Conservation (phyloP, 768 basidiomycete genomes). For the Agaricus bisporus region DNA sequence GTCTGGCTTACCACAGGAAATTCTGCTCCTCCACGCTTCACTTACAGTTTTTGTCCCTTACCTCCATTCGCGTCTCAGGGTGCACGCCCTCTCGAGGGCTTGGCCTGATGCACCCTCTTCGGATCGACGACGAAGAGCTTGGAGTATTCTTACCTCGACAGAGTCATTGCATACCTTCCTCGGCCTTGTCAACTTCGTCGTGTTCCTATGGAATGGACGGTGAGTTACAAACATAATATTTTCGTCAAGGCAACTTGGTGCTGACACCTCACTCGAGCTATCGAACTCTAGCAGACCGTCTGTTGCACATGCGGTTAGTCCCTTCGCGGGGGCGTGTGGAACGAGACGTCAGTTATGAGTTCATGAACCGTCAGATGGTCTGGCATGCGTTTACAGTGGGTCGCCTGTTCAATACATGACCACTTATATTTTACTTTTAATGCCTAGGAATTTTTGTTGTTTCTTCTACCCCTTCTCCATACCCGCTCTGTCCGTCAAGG, state of each 20-base stretch:
- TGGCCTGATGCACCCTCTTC: slow-evolving; percentile 90
- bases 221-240: slow-evolving; percentile 27
- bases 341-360: slow-evolving; percentile 93
- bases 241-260: not conserved
- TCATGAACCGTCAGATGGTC: slow-evolving; percentile 99
- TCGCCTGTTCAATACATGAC: slow-evolving; percentile 3
- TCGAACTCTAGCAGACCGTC: slow-evolving; percentile 74
- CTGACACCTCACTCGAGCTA: slow-evolving; percentile 45
- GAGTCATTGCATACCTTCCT: slow-evolving; percentile 64
- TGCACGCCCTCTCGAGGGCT: slow-evolving; percentile 71
- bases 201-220: slow-evolving; percentile 86
- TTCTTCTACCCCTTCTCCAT: slow-evolving; percentile 82
- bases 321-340: slow-evolving; percentile 64
- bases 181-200: slow-evolving; percentile 68
- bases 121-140: slow-evolving; percentile 66
- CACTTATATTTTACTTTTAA: slow-evolving; percentile 3
- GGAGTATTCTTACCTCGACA: slow-evolving; percentile 58
- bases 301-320: slow-evolving; percentile 68
- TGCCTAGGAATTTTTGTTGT: slow-evolving; percentile 89
- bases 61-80: slow-evolving; percentile 64
- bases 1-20: slow-evolving; percentile 57
- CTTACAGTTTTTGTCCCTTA: slow-evolving; percentile 78
- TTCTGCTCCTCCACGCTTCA: slow-evolving; percentile 59
- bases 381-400: slow-evolving; percentile 98
- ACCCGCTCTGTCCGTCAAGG: slow-evolving; percentile 58